A percentile compares a stretch with the other conserved stretches of the same genome.
These are phyloP conservation scores for Closterium sp. DNA, from an alignment of 139 green algal genomes.

Conservation along the genomic window DNA sequence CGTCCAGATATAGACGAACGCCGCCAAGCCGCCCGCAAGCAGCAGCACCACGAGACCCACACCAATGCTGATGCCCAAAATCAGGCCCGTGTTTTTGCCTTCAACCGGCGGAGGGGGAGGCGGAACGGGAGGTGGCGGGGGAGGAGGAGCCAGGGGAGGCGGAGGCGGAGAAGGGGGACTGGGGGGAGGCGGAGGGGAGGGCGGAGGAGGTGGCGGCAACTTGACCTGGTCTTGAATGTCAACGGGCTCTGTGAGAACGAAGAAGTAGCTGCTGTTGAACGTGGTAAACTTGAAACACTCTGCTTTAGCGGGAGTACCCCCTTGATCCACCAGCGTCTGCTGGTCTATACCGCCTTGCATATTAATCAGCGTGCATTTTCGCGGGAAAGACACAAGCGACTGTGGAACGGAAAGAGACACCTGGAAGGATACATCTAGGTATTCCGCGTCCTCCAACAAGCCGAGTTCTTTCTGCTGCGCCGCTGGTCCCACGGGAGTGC, in stretches of 20 bases:
- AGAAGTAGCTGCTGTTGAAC: background rate
- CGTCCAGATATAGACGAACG: background rate
- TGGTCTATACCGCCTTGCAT: background rate
- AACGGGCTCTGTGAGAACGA: background rate
- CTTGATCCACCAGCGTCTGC: background rate
- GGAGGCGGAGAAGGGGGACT: background rate
- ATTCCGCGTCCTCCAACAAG: background rate
- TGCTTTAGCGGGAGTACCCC: background rate
- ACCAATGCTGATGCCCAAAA: background rate
- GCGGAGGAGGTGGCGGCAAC: background rate
- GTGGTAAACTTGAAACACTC: background rate
- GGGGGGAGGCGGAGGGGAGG: background rate
- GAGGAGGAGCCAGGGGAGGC: background rate
- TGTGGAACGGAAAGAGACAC: too few relatives aligned
- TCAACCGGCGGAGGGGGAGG: background rate
- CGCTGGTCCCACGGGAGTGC: background rate
- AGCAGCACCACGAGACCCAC: background rate
- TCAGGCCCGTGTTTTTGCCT: background rate
- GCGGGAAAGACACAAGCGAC: too few relatives aligned
- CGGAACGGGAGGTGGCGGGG: too few relatives aligned
- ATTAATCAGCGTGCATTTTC: background rate
- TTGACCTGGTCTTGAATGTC: background rate
- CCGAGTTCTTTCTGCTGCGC: background rate
- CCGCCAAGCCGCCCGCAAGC: background rate
- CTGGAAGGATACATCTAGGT: too few relatives aligned